These are phyloP conservation scores for Aegilops speltoides DNA, from an alignment of 176 grass and related monocot species.

Conservation along the genomic window DNA sequence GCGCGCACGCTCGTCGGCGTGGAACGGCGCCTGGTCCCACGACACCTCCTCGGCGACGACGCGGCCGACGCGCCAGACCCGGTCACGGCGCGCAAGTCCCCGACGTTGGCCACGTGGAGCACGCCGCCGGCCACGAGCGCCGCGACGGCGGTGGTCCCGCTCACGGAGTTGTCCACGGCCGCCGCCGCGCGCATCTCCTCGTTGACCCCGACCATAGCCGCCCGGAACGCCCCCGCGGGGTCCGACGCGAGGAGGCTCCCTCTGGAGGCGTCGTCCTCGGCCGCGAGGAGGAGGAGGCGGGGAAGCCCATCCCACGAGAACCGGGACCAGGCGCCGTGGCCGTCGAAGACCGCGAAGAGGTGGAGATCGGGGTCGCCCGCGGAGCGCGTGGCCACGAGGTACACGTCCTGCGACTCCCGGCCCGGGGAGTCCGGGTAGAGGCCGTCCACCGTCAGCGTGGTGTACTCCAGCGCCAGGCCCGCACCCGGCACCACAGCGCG, in stretches of 20 bases:
- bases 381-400: slow-evolving; percentile 48
- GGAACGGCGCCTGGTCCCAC: slow-evolving; percentile 91
- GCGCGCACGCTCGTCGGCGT: slow-evolving; percentile 81
- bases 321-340: slow-evolving; percentile 69
- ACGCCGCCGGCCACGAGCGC: slow-evolving; percentile 55
- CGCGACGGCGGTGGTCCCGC: slow-evolving; percentile 86
- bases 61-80: slow-evolving; percentile 48
- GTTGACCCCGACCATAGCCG: slow-evolving; percentile 57
- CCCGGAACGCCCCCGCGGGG: slow-evolving; percentile 48
- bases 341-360: slow-evolving; percentile 91
- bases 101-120: slow-evolving; percentile 87
- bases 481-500: too few relatives aligned
- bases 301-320: slow-evolving; percentile 69
- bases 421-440: too few relatives aligned
- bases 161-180: slow-evolving; percentile 83
- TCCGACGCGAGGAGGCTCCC: slow-evolving; percentile 24
- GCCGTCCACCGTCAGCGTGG: too few relatives aligned
- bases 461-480: too few relatives aligned
- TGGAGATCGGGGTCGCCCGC: slow-evolving; percentile 69
- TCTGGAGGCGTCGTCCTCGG: not conserved
- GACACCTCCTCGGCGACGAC: slow-evolving; percentile 76
- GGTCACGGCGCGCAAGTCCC: slow-evolving; percentile 77
- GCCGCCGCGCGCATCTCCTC: slow-evolving; percentile 58
- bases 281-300: slow-evolving; percentile 38
- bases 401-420: too few relatives aligned